Percentiles rank a stretch among this genome's conserved stretches.
Evolutionary conservation across 225 moss, liverwort and hornwort genomes (phyloP).

Genomic region (Lunularia cruciata): DNA sequence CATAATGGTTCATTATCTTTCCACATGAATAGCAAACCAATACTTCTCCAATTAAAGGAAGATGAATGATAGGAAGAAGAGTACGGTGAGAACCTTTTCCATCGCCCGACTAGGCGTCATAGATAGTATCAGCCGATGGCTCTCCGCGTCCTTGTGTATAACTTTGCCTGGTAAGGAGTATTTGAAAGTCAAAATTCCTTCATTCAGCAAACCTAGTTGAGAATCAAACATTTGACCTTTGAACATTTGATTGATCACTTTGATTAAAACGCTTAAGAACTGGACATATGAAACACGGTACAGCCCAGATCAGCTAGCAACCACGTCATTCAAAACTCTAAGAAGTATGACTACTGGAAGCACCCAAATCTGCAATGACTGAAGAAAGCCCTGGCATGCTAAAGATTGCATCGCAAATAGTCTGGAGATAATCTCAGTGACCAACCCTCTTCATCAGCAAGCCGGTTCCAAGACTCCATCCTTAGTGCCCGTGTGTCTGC

Average conservation of each 20-base stretch:
- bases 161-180: slow-evolving; percentile 32
- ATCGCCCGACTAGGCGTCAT: slow-evolving; percentile 60
- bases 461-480: slow-evolving; percentile 83
- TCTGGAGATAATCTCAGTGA: background rate
- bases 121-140: slow-evolving; percentile 63
- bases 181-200: no score
- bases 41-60: slow-evolving; percentile 43
- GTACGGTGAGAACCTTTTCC: slow-evolving; percentile 39
- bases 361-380: background rate
- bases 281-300: background rate
- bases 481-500: slow-evolving; percentile 74
- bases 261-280: background rate
- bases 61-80: background rate
- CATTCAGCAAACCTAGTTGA: no score
- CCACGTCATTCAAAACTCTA: background rate
- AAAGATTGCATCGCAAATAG: background rate
- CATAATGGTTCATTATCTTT: slow-evolving; percentile 47
- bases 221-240: background rate
- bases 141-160: slow-evolving; percentile 45
- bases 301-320: background rate
- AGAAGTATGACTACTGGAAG: background rate
- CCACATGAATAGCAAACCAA: slow-evolving; percentile 29
- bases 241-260: background rate
- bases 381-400: background rate
- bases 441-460: slow-evolving; percentile 76